Base-by-base conservation (phyloP, 2,329 filamentous ascomycete species). In the Fonsecaea nubica region DNA sequence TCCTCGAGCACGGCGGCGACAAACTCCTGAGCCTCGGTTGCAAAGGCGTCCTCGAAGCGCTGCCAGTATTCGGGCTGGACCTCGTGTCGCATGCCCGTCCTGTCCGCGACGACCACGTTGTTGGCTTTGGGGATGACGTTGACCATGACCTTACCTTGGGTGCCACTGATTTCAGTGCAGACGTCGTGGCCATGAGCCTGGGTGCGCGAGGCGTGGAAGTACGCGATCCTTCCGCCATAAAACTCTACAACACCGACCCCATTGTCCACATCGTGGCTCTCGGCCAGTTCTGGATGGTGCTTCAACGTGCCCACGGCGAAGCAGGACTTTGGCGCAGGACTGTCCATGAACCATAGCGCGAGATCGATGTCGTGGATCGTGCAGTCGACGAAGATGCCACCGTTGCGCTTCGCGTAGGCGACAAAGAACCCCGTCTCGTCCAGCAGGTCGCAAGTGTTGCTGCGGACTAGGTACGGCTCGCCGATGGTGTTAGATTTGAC, bases 361-460 rank as follows among this genome's bases (percentile, higher is more conserved):
- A 89, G 82, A 68, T 89, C 87, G 71, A 91, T 90, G 72, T 91
- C 89, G 79, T 91, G 89, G 73, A 91, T 87, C 58, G 85, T 86
- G 78, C 86, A 89, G 79, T 91, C 89, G 65, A 90, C 88, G 72
- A 91, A 91, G 75, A 90, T 89, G 25, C 88, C 88, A 38, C 89
- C 89, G 1, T 81, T 85, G 77, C 85, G 87, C 71, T 87, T 80
- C 13, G 88, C 87, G 77, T 90, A 91, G n/a, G 83, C 80, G 63
- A 91, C 87, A 75, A 90, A 91, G 81, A 90, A 90, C 57, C 88
- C 88, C 0, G 81, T 82, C 0, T 87, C 85, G 66, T 90, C 87
- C 62, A 86, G 82, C 75, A 86, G 88, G 77, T 90, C 88, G 77
- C 87, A 89, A 0, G 88, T 90, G 76, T 90, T 88, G 57, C 83